Conservation (phyloP, 2,329 filamentous ascomycete genomes). For the Geosmithia putterillii region DNA sequence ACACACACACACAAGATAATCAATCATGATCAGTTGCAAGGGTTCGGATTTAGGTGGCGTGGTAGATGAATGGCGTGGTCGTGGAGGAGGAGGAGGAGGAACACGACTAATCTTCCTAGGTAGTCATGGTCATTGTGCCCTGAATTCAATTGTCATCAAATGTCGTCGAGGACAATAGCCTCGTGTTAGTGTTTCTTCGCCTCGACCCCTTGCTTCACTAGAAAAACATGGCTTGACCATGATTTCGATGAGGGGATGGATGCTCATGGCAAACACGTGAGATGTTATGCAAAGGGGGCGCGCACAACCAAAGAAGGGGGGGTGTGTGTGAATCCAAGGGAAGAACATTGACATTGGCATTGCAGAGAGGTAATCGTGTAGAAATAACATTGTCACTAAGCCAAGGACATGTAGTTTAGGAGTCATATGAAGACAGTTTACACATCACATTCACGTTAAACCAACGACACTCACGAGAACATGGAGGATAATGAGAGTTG, state of each 20-base stretch:
- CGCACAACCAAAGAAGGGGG: no score
- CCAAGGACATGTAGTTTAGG: no score
- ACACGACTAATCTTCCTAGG: no score
- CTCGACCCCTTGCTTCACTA: not conserved
- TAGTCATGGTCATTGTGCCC: no score
- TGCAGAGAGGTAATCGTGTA: no score
- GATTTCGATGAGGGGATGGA: no score
- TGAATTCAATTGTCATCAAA: not conserved
- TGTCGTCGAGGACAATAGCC: not conserved
- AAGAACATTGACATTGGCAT: not conserved
- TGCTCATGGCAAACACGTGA: no score
- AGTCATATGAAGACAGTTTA: no score
- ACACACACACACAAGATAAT: not conserved
- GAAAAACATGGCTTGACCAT: not conserved
- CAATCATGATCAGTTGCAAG: no score
- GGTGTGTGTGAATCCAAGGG: not conserved
- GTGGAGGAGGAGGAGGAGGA: not conserved
- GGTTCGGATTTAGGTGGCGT: not conserved
- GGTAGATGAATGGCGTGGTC: not conserved
- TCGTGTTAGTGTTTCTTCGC: not conserved
- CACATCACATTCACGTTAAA: not conserved
- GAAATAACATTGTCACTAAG: no score
- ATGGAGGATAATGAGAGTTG: not conserved
- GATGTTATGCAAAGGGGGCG: no score
- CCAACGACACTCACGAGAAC: not conserved